A percentile compares a stretch with the other conserved stretches of the same genome.
phyloP scores from a whole-genome alignment of 495 filamentous ascomycete species.

The Delitschia confertaspora region DNA sequence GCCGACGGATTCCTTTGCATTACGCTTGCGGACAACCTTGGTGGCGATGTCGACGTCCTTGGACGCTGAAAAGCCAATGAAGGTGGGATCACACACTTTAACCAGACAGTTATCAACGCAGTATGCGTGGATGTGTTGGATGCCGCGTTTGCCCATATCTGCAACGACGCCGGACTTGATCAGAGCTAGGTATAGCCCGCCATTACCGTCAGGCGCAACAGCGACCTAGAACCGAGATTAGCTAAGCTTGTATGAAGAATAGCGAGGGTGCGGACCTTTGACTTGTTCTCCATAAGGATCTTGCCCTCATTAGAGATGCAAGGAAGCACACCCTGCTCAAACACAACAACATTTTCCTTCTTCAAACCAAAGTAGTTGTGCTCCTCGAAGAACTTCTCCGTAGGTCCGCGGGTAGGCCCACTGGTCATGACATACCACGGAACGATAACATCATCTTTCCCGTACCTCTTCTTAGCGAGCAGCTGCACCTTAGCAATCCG shows the following conservation, averaged over 20 bases:
- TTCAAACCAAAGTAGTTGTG: conserved; percentile 83
- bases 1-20: conserved; percentile 92
- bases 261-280: conserved; percentile 47
- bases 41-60: conserved; percentile 93
- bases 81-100: conserved; percentile 90
- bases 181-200: conserved; percentile 91
- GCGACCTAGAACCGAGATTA: conserved; percentile 52
- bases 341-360: conserved; percentile 79
- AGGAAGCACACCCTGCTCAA: conserved; percentile 93
- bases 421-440: conserved; percentile 99
- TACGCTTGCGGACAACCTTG: conserved; percentile 96
- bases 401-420: conserved; percentile 86
- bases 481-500: conserved; percentile 79
- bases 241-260: neutral
- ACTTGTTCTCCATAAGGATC: conserved; percentile 86
- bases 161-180: conserved; percentile 70
- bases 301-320: conserved; percentile 98
- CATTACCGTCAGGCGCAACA: conserved; percentile 97
- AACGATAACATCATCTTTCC: conserved; percentile 56
- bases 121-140: conserved; percentile 94
- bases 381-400: conserved; percentile 85
- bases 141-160: conserved; percentile 81
- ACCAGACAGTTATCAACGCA: conserved; percentile 99
- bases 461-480: conserved; percentile 63
- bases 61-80: conserved; percentile 85